Conservation (phyloP, 1,284 basidiomycete genomes). For the Takashimella koratensis region DNA sequence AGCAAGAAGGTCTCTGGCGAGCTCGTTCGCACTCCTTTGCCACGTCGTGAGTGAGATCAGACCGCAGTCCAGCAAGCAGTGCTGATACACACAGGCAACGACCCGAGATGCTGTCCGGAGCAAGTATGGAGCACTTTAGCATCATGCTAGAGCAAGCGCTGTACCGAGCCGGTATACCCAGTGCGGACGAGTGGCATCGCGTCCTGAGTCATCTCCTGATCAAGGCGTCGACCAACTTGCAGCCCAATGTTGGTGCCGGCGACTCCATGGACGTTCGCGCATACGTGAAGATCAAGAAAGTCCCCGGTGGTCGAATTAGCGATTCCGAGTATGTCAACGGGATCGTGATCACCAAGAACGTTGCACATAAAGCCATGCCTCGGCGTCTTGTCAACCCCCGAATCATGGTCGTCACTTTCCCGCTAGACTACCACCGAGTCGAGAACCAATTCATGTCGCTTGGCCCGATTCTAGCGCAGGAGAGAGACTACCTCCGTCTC, state of each 20-base stretch:
- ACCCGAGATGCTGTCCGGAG: conserved; percentile 64
- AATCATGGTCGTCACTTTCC: conserved; percentile 93
- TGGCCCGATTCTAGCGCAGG: conserved; percentile 86
- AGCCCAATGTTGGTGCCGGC: conserved; percentile 54
- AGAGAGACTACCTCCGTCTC: conserved; percentile 89
- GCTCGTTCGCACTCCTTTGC: conserved; percentile 42
- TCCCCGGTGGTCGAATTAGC: conserved; percentile 84
- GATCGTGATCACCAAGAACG: conserved; percentile 95
- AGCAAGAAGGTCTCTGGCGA: conserved; percentile 43
- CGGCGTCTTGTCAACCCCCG: conserved; percentile 60
- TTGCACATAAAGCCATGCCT: conserved; percentile 79
- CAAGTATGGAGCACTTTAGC: conserved; percentile 80
- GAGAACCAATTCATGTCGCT: conserved; percentile 94
- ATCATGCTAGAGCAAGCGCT: conserved; percentile 74
- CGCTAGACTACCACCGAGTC: conserved; percentile 89
- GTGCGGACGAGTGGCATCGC: conserved; percentile 78
- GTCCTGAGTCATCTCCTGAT: conserved; percentile 64
- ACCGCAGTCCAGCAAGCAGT: too few relatives aligned
- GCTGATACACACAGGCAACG: conserved; percentile 61
- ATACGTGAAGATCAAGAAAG: conserved; percentile 98
- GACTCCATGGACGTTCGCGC: conserved; percentile 87
- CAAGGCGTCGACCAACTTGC: conserved; percentile 44
- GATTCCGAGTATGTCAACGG: conserved; percentile 98
- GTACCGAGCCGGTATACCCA: conserved; percentile 66
- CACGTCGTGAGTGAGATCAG: conserved; percentile 13